Percentiles rank a stretch among this genome's conserved stretches.
phyloP scores from a whole-genome alignment of 1,139 yeast genomes.

The Spencermartinsiella ligniputridi region DNA sequence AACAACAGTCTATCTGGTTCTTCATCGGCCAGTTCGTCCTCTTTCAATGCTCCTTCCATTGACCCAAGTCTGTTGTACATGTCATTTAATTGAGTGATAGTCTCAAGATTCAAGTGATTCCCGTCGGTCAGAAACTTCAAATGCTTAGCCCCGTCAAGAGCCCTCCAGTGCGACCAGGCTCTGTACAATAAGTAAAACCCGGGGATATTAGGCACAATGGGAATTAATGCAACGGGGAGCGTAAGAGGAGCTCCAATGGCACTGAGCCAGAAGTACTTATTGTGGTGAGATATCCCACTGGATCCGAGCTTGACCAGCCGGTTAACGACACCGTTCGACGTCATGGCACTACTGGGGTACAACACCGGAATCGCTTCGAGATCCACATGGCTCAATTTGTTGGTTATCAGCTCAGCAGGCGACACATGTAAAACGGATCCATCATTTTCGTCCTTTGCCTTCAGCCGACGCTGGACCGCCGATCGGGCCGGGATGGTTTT shows the following conservation, averaged over 20 bases:
- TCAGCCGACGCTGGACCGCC: slow-evolving; percentile 21
- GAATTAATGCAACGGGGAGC: slow-evolving; percentile 74
- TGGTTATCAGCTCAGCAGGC: slow-evolving; percentile 1
- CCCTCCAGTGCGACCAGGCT: slow-evolving; percentile 79
- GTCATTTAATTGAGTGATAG: slow-evolving; percentile 18
- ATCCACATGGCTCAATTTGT: slow-evolving; percentile 5
- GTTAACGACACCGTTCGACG: slow-evolving; percentile 19
- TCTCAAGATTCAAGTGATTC: slow-evolving; percentile 22
- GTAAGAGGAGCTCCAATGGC: slow-evolving; percentile 69
- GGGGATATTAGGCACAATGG: slow-evolving; percentile 92
- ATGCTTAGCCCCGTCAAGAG: slow-evolving; percentile 70
- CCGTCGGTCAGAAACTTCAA: slow-evolving; percentile 47
- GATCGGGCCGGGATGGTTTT: slow-evolving; percentile 44
- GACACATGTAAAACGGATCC: slow-evolving; percentile 5
- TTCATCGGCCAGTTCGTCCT: slow-evolving; percentile 4
- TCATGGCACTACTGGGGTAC: slow-evolving; percentile 26
- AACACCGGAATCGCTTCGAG: slow-evolving; percentile 12
- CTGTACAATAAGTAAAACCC: slow-evolving; percentile 84
- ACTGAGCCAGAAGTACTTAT: slow-evolving; percentile 44
- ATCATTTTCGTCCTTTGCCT: slow-evolving; percentile 6
- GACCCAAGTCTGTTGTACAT: slow-evolving; percentile 14
- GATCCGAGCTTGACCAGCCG: slow-evolving; percentile 32
- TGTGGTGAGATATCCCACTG: slow-evolving; percentile 41
- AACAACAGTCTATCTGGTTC: slow-evolving; percentile 17
- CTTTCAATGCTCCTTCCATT: background rate